These are phyloP conservation scores for Tricholoma sp. DNA, from an alignment of 768 basidiomycete species.

Conservation along the genomic window DNA sequence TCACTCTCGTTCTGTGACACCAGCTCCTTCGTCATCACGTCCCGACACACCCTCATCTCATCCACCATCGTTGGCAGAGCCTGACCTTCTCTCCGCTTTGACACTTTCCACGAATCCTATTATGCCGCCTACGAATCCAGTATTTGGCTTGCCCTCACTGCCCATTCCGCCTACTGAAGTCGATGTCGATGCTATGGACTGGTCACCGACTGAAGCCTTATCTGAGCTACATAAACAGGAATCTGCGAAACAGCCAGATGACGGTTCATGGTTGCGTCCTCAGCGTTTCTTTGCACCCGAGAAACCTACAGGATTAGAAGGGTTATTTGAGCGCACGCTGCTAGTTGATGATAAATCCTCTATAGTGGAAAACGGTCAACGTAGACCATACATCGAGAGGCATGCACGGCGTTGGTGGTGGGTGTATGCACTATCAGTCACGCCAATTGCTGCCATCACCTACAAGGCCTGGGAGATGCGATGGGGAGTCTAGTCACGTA, in stretches of 20 bases:
- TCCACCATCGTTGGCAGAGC: constrained; percentile 31
- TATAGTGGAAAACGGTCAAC: neutral
- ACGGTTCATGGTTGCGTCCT: constrained; percentile 55
- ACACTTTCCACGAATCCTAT: constrained; percentile 64
- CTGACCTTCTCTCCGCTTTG: constrained; percentile 57
- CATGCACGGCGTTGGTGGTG: constrained; percentile 32
- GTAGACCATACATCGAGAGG: neutral
- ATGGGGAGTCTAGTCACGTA: neutral
- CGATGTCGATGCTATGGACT: constrained; percentile 50
- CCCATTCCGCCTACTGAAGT: constrained; percentile 26
- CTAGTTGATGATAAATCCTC: constrained; percentile 41
- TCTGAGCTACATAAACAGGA: constrained; percentile 18
- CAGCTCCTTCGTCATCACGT: constrained; percentile 20
- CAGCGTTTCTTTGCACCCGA: constrained; percentile 78
- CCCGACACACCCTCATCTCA: constrained; percentile 13
- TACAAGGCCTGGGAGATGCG: constrained; percentile 19
- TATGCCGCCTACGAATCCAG: constrained; percentile 39
- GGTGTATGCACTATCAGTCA: constrained; percentile 27
- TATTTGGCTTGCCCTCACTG: constrained; percentile 72
- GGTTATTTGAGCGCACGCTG: constrained; percentile 57
- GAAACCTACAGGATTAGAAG: constrained; percentile 71
- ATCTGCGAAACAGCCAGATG: constrained; percentile 20
- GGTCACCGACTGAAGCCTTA: constrained; percentile 52
- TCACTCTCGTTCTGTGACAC: constrained; percentile 41
- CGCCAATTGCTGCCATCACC: constrained; percentile 21